Percentiles rank a stretch among this genome's conserved stretches.
These are phyloP conservation scores for Gardenia jasminoides DNA, from an alignment of 257 asterid species.

Conservation along the genomic window DNA sequence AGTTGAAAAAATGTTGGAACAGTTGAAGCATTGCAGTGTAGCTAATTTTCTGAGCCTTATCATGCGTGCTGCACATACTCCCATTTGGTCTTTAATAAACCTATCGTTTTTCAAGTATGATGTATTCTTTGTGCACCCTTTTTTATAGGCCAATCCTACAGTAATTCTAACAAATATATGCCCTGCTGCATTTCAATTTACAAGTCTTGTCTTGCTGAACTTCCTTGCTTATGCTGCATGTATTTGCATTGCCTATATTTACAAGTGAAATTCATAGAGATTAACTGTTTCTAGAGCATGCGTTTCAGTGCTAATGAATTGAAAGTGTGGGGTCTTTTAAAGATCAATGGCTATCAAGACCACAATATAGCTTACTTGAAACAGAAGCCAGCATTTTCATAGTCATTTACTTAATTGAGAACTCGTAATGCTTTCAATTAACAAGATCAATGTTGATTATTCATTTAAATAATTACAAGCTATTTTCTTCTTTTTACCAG, in stretches of 20 bases:
- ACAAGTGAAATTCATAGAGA: too few species aligned
- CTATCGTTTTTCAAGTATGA: neutral
- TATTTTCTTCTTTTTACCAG: constrained; percentile 29
- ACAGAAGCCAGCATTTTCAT: neutral
- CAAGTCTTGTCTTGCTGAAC: neutral
- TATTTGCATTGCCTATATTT: neutral
- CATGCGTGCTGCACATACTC: neutral
- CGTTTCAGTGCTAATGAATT: neutral
- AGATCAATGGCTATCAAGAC: neutral
- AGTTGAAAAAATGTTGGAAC: neutral
- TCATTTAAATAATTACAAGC: neutral
- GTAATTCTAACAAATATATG: too few species aligned
- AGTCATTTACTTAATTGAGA: neutral
- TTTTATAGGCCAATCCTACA: neutral
- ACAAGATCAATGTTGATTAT: neutral
- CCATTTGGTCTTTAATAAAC: neutral
- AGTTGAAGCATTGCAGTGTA: neutral
- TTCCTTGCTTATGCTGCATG: neutral
- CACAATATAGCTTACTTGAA: neutral
- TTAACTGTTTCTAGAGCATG: neutral
- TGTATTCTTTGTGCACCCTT: neutral
- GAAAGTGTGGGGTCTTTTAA: neutral
- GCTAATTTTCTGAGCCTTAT: neutral
- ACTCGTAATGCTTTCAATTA: neutral
- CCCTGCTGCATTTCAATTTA: neutral